Evolutionary conservation across 768 basidiomycete species (phyloP).

Genomic region (Peribolospora kevripleyi): DNA sequence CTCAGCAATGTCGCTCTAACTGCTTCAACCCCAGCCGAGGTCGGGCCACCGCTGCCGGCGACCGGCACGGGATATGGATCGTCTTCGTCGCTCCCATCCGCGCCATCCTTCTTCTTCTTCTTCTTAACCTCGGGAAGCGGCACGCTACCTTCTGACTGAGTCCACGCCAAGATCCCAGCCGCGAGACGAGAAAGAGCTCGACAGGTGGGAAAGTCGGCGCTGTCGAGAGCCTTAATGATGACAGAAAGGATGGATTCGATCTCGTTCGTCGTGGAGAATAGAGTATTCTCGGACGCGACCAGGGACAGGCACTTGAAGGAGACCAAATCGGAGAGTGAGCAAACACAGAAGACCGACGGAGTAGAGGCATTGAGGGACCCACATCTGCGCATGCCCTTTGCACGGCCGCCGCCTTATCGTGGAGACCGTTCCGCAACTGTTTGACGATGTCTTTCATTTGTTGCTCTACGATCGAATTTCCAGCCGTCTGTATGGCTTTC

Average conservation of each 20-base stretch:
- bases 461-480: constrained; percentile 58
- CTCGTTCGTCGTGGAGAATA: constrained; percentile 35
- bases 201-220: constrained; percentile 59
- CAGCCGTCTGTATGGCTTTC: constrained; percentile 58
- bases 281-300: constrained; percentile 26
- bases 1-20: constrained; percentile 43
- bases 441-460: constrained; percentile 59
- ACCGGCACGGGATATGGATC: constrained; percentile 24
- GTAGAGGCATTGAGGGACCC: constrained; percentile 5
- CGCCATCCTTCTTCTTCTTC: constrained; percentile 31
- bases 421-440: constrained; percentile 45
- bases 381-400: constrained; percentile 67
- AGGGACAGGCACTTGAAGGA: background rate
- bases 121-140: constrained; percentile 19
- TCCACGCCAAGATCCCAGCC: constrained; percentile 59
- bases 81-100: constrained; percentile 28
- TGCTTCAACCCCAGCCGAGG: constrained; percentile 26
- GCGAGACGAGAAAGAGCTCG: constrained; percentile 51
- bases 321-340: background rate
- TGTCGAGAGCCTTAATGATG: constrained; percentile 52
- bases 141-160: constrained; percentile 43
- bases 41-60: constrained; percentile 19
- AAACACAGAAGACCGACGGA: background rate
- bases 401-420: constrained; percentile 60
- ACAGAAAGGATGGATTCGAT: constrained; percentile 47